These are phyloP conservation scores for Dactylellina parvicollis DNA, from an alignment of 2,329 filamentous ascomycete genomes.

Conservation along the genomic window DNA sequence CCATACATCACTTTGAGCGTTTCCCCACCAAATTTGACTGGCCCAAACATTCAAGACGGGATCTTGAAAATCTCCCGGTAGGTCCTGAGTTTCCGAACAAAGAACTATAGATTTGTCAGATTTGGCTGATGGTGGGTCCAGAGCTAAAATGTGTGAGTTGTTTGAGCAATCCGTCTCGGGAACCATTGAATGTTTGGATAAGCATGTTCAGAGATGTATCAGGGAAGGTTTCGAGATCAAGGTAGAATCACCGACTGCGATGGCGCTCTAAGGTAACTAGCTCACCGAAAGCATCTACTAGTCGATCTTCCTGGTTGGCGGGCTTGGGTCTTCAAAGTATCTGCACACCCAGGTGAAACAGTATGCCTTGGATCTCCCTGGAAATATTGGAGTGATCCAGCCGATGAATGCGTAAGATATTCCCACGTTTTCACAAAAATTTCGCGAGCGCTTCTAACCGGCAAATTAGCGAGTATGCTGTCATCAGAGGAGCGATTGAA, in stretches of 20 bases:
- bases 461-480: conserved; percentile 1
- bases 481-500: conserved; percentile 11
- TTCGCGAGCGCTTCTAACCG: background rate
- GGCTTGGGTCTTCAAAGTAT: conserved; percentile 9
- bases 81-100: background rate
- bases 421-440: background rate
- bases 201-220: conserved; percentile 11
- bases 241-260: background rate
- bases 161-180: conserved; percentile 9
- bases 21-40: conserved; percentile 8
- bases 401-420: conserved; percentile 9
- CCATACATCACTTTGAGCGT: background rate
- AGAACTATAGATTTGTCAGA: no score
- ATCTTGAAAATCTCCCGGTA: background rate
- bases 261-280: background rate
- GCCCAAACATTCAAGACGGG: background rate
- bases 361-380: background rate
- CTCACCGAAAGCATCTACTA: background rate
- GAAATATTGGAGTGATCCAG: conserved; percentile 1
- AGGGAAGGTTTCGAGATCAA: conserved; percentile 3
- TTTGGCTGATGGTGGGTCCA: no score
- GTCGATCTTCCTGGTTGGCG: conserved; percentile 17
- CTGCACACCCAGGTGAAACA: conserved; percentile 5
- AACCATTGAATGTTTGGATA: background rate
- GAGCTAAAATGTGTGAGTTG: conserved; percentile 6